These are phyloP conservation scores for Protomyces arabidopsidicola DNA, from an alignment of 1,139 yeast species.

Conservation along the genomic window DNA sequence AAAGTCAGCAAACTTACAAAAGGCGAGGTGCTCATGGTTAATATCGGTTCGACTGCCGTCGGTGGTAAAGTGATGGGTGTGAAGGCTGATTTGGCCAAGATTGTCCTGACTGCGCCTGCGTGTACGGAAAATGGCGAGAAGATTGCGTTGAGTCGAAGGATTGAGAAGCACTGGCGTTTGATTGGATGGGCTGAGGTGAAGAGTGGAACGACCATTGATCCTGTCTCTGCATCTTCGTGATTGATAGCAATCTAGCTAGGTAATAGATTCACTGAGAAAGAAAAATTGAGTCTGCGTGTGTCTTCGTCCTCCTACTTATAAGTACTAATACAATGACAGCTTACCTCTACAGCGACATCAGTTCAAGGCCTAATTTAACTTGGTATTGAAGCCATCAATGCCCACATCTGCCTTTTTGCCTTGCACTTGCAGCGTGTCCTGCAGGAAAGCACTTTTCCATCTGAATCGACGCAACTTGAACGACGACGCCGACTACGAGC, in stretches of 20 bases:
- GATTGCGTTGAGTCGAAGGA: slow-evolving; percentile 97
- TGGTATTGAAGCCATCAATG: no score
- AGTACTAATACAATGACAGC: no score
- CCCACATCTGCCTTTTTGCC: no score
- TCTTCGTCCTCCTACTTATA: no score
- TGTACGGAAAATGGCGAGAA: slow-evolving; percentile 98
- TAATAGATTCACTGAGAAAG: no score
- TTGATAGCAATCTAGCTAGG: background rate
- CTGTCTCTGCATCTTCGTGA: background rate
- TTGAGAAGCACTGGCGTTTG: slow-evolving; percentile 99
- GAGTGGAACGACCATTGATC: slow-evolving; percentile 18
- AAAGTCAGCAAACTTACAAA: slow-evolving; percentile 90
- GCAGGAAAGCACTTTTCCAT: no score
- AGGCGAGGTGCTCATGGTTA: slow-evolving; percentile 97
- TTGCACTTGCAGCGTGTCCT: no score
- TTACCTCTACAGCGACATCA: no score
- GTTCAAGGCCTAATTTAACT: no score
- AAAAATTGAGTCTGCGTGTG: background rate
- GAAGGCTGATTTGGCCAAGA: slow-evolving; percentile 98
- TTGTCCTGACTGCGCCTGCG: slow-evolving; percentile 94
- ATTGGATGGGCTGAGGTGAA: slow-evolving; percentile 98
- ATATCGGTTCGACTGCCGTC: slow-evolving; percentile 97
- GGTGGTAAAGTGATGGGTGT: slow-evolving; percentile 99
- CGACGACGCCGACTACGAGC: background rate
- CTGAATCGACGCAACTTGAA: background rate